Conservation (phyloP, 257 asterid genomes). For the Ilex aquifolium region DNA sequence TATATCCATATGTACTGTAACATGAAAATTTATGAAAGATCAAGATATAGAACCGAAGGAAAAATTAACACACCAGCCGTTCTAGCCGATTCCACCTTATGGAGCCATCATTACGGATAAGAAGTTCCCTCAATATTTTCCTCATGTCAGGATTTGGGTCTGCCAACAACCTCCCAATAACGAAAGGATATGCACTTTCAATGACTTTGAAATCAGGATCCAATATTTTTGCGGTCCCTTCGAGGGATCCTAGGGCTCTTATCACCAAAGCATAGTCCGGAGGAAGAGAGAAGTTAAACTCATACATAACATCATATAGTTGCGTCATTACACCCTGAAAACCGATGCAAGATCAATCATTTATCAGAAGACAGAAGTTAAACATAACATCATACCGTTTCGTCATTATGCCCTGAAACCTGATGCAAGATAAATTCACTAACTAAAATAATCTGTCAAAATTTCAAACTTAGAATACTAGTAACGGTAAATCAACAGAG, state of each 20-base stretch:
- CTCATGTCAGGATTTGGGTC: conserved; percentile 99
- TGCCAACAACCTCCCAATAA: conserved; percentile 77
- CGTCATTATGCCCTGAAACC: no score
- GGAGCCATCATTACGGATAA: conserved; percentile 86
- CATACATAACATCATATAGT: conserved; percentile 82
- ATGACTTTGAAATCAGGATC: conserved; percentile 96
- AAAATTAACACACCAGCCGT: conserved; percentile 51
- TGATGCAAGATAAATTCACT: no score
- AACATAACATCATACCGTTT: no score
- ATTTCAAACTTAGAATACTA: no score
- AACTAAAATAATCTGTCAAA: no score
- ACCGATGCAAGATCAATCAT: conserved; percentile 5
- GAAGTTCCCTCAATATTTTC: conserved; percentile 85
- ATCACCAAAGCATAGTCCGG: conserved; percentile 96
- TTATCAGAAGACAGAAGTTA: no score
- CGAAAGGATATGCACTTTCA: conserved; percentile 98
- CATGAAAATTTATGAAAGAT: no score
- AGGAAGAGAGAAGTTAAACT: conserved; percentile 91
- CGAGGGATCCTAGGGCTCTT: conserved; percentile 96
- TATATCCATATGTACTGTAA: no score
- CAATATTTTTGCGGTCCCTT: conserved; percentile 92
- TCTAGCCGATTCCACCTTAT: conserved; percentile 94
- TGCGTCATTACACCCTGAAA: conserved; percentile 88
- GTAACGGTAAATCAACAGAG: no score
- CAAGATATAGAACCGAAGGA: no score